phyloP scores from a whole-genome alignment of 345 rosid species.

The Toxicodendron radicans region DNA sequence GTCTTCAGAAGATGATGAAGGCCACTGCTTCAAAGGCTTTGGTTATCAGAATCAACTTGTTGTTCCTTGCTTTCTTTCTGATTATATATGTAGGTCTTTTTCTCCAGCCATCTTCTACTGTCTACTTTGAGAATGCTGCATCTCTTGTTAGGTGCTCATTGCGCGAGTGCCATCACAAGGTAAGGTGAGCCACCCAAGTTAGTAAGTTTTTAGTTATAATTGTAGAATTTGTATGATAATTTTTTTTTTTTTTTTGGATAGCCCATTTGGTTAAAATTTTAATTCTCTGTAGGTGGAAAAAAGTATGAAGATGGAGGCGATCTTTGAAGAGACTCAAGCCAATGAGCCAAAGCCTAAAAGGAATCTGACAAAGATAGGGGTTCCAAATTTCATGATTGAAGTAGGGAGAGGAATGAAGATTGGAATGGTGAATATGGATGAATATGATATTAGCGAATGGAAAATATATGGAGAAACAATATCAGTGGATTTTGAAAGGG shows the following conservation, averaged over 20 bases:
- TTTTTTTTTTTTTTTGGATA: neutral
- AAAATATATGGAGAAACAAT: constrained; percentile 47
- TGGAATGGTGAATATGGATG: constrained; percentile 84
- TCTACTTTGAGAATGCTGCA: constrained; percentile 57
- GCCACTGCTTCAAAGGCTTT: constrained; percentile 59
- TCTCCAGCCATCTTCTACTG: constrained; percentile 67
- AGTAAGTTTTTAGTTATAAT: too few relatives aligned
- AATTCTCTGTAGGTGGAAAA: constrained; percentile 40
- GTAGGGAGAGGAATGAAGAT: constrained; percentile 57
- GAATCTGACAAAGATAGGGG: constrained; percentile 53
- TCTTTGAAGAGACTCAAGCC: constrained; percentile 36
- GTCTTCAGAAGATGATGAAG: constrained; percentile 48
- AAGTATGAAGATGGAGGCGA: constrained; percentile 64
- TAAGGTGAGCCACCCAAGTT: constrained; percentile 63
- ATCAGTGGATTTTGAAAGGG: constrained; percentile 51
- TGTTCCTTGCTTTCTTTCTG: constrained; percentile 63
- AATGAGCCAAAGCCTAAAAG: constrained; percentile 3
- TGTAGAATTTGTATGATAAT: neutral
- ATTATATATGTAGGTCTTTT: constrained; percentile 53
- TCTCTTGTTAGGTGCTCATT: constrained; percentile 73
- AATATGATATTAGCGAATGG: constrained; percentile 62
- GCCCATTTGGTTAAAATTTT: constrained; percentile 15
- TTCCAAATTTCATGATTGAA: constrained; percentile 59
- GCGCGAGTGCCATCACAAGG: constrained; percentile 85
- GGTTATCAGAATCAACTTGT: constrained; percentile 60